Evolutionary conservation across 2,329 filamentous ascomycete genomes (phyloP).

Genomic region (Gliomastix tumulicola): DNA sequence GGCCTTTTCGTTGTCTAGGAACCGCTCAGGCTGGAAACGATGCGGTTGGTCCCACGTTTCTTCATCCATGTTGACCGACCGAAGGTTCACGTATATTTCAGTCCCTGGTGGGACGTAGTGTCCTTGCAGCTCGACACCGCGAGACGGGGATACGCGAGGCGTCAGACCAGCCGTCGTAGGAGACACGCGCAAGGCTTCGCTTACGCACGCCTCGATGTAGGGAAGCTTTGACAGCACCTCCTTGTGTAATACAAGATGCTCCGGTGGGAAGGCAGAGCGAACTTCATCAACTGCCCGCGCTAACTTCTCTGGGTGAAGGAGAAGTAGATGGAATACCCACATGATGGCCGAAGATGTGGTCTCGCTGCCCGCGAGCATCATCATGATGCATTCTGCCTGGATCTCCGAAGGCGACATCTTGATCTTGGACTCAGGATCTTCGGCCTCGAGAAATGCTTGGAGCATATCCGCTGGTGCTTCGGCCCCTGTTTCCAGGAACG

Average conservation of each 20-base stretch:
- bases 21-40: constrained; percentile 3
- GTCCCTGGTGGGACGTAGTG: constrained; percentile 4
- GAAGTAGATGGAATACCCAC: constrained; percentile 2
- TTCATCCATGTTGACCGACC: not conserved
- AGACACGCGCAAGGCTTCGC: constrained; percentile 3
- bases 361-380: constrained; percentile 2
- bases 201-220: constrained; percentile 3
- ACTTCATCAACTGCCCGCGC: not conserved
- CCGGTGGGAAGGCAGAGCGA: not conserved
- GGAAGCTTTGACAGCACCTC: constrained; percentile 2
- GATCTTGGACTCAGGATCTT: constrained; percentile 2
- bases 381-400: constrained; percentile 2
- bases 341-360: constrained; percentile 2
- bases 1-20: constrained; percentile 2
- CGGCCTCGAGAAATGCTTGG: constrained; percentile 1
- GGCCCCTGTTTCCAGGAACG: not conserved
- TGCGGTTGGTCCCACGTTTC: constrained; percentile 3
- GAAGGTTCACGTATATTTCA: constrained; percentile 4
- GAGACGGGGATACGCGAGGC: constrained; percentile 1
- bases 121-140: constrained; percentile 3
- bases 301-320: constrained; percentile 2
- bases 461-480: not conserved
- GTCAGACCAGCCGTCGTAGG: constrained; percentile 3
- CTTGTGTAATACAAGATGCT: not conserved
- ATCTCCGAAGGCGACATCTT: constrained; percentile 1